Percentiles rank a stretch among this genome's conserved stretches.
These are phyloP conservation scores for Candida awuae DNA, from an alignment of 805 yeast species.

Conservation along the genomic window DNA sequence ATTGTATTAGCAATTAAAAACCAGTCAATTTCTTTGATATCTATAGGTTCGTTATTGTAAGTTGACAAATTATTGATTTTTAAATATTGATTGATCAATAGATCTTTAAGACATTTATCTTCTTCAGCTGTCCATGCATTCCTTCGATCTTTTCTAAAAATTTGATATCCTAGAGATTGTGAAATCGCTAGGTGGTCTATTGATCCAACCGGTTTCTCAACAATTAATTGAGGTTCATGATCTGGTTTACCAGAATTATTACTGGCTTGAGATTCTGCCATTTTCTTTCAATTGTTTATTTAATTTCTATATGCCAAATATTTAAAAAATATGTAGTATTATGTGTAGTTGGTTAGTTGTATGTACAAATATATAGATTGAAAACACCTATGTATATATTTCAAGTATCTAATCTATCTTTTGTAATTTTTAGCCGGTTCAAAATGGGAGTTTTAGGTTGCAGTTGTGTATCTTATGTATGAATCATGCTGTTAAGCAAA, in stretches of 20 bases:
- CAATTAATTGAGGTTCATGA: conserved; percentile 1
- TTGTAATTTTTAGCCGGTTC: too few relatives aligned
- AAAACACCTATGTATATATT: too few relatives aligned
- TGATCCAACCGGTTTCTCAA: conserved; percentile 15
- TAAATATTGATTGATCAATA: conserved; percentile 31
- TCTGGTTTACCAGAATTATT: not conserved
- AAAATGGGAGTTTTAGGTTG: too few relatives aligned
- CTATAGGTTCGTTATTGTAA: conserved; percentile 24
- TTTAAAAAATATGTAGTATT: too few relatives aligned
- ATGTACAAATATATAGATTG: too few relatives aligned
- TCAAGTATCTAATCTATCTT: too few relatives aligned
- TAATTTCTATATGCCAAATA: too few relatives aligned
- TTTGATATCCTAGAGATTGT: conserved; percentile 66
- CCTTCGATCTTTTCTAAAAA: conserved; percentile 54
- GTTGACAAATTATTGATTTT: conserved; percentile 13
- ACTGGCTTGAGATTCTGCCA: not conserved
- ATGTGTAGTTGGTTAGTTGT: too few relatives aligned
- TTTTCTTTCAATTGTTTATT: conserved; percentile 1
- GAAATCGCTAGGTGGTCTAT: conserved; percentile 54
- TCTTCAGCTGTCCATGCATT: conserved; percentile 71
- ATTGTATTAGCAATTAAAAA: conserved; percentile 43
- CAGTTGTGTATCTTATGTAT: too few relatives aligned
- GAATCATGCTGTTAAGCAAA: too few relatives aligned
- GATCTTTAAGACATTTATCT: conserved; percentile 44
- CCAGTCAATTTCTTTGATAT: conserved; percentile 50